These are phyloP conservation scores for Polysphondylium violaceum DNA, from an alignment of 78 protist species.

Conservation along the genomic window DNA sequence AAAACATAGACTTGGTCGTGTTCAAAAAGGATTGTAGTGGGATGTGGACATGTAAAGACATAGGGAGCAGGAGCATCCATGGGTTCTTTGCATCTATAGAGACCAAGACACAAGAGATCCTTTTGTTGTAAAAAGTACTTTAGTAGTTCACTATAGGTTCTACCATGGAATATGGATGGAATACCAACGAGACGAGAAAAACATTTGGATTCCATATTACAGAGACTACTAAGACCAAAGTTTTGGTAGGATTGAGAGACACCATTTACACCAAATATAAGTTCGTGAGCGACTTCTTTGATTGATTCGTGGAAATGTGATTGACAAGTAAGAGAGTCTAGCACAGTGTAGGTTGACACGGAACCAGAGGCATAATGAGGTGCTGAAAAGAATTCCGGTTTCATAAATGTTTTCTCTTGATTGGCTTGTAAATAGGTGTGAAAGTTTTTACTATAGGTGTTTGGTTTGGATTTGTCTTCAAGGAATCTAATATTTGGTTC, in stretches of 20 bases:
- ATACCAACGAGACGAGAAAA: constrained; percentile 8
- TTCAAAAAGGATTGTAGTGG: constrained; percentile 44
- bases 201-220: constrained; percentile 33
- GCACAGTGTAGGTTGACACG: constrained; percentile 33
- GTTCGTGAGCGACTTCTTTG: constrained; percentile 43
- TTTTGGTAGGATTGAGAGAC: constrained; percentile 10
- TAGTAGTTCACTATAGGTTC: constrained; percentile 63
- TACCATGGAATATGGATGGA: constrained; percentile 41
- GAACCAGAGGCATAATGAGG: constrained; percentile 48
- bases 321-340: constrained; percentile 43
- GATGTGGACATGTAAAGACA: constrained; percentile 68
- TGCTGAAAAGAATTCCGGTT: constrained; percentile 69
- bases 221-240: constrained; percentile 23
- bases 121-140: constrained; percentile 52
- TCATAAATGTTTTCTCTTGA: constrained; percentile 45
- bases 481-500: constrained; percentile 75
- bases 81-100: constrained; percentile 57
- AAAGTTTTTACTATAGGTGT: constrained; percentile 18
- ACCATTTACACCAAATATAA: constrained; percentile 60
- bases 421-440: constrained; percentile 64
- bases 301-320: constrained; percentile 41
- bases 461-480: constrained; percentile 11
- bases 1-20: constrained; percentile 49
- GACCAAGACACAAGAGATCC: constrained; percentile 33
- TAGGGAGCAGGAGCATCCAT: constrained; percentile 54